Base-by-base conservation (phyloP, 2,329 filamentous ascomycete genomes). In the Diplodia corticola region DNA sequence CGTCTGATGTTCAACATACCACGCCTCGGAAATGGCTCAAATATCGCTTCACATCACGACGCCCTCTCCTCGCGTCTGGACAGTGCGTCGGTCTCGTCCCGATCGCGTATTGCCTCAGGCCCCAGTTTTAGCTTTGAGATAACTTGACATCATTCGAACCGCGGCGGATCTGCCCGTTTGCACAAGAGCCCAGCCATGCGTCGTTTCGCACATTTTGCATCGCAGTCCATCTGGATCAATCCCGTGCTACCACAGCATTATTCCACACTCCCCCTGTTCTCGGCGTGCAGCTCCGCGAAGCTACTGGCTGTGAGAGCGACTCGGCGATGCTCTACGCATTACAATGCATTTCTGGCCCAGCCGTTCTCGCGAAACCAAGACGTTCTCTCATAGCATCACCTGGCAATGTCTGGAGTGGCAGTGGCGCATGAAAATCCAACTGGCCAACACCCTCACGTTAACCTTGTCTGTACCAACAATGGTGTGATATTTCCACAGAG, bases 101-200 rank as follows among this genome's bases (percentile, higher is more conserved):
- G 37, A 46, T 15, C 40, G 4, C 22, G 40, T 24, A 48, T 49
- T 61, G 40, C 57, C 57, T 49, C 40, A 35, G 40, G 57, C 57
- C 57, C 57, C 44, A 28, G 20, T 48, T 61, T 61, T 61, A 22
- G 26, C 22, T 17, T 6, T 20, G 13, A 35, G 35, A 40, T 59
- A 61, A 35, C 44, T 35, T 61, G 57, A 61, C 57, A 61, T 61
- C 57, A 48, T 61, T 33, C 57, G 57, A 61, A 49, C 20, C 26
- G 10, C 57, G 17, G 33, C 37, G 33, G 33, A 35, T 35, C 33
- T 35, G 33, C 10, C 12, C 33, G 12, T 35, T 12, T 35, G 33
- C 33, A 35, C 33, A 3, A 35, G 9, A 35, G 33, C 12, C 33
- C 33, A 10, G 28, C 28, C 28, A 28, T 35, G 10, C 6, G 37